A percentile compares a stretch with the other conserved stretches of the same genome.
These are phyloP conservation scores for Lasiosphaeris hirsuta DNA, from an alignment of 495 filamentous ascomycete genomes.

Conservation along the genomic window DNA sequence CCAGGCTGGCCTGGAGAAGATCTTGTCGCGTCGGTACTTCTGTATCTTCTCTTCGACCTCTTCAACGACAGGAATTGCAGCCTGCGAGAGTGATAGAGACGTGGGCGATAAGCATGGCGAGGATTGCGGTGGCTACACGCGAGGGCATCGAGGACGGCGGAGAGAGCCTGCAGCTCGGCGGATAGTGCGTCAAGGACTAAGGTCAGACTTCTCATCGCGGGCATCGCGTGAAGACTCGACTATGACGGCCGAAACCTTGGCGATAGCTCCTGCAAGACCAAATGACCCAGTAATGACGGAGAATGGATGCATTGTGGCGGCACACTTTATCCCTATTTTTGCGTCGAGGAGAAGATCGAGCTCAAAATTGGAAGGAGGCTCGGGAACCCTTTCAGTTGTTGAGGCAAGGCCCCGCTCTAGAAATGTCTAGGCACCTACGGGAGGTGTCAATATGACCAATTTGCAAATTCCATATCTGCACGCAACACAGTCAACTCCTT, in stretches of 20 bases:
- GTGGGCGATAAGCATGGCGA: background rate
- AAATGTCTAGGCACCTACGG: no score
- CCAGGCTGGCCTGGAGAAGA: background rate
- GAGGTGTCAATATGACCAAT: no score
- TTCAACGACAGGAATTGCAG: conserved; percentile 4
- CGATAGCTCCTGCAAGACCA: conserved; percentile 3
- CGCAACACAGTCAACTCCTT: no score
- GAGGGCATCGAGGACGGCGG: background rate
- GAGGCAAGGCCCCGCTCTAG: no score
- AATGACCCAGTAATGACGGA: conserved; percentile 3
- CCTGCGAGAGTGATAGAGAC: background rate
- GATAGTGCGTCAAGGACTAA: conserved; percentile 3
- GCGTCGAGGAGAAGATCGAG: no score
- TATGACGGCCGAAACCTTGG: conserved; percentile 7
- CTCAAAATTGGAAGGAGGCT: no score
- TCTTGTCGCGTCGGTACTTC: conserved; percentile 2
- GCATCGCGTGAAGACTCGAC: conserved; percentile 7
- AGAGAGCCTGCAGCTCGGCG: conserved; percentile 7
- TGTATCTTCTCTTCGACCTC: conserved; percentile 10
- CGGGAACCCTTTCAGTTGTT: no score
- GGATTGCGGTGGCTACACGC: background rate
- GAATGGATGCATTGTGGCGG: conserved; percentile 9
- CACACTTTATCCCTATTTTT: no score
- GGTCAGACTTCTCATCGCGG: conserved; percentile 4
- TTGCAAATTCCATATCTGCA: no score